phyloP scores from a whole-genome alignment of 1,284 basidiomycete species.

The Microbotryomycetes sp. region DNA sequence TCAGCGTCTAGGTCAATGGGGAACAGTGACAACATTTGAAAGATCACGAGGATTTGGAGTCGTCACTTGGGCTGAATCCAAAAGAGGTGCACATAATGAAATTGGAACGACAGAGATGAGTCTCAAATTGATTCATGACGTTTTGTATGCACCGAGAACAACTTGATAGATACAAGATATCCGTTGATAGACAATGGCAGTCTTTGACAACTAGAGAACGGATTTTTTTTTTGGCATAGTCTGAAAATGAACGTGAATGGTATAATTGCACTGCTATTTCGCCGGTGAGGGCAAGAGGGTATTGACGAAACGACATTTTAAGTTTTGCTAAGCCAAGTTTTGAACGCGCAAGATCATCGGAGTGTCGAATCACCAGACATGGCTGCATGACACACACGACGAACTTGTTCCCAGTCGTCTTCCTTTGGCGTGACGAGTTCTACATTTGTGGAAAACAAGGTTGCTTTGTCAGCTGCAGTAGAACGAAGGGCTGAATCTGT shows the following conservation, averaged over 20 bases:
- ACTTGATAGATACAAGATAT: too few relatives aligned
- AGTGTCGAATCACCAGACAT: too few relatives aligned
- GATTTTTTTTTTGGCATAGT: too few relatives aligned
- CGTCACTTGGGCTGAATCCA: slow-evolving; percentile 45
- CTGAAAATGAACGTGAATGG: too few relatives aligned
- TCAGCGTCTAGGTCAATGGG: slow-evolving; percentile 53
- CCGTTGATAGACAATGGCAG: too few relatives aligned
- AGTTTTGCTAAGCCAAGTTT: too few relatives aligned
- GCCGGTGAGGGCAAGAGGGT: too few relatives aligned
- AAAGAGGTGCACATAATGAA: slow-evolving; percentile 58
- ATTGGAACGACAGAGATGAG: slow-evolving; percentile 64
- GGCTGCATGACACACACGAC: slow-evolving; percentile 17
- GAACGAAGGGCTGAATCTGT: slow-evolving; percentile 12
- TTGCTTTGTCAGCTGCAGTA: not conserved
- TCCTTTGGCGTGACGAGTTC: slow-evolving; percentile 26
- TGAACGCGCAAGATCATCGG: too few relatives aligned
- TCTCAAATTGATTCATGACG: slow-evolving; percentile 55
- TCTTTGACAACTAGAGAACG: too few relatives aligned
- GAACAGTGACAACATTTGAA: slow-evolving; percentile 53
- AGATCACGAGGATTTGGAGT: slow-evolving; percentile 37
- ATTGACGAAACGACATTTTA: too few relatives aligned
- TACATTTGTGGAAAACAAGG: not conserved
- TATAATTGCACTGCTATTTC: too few relatives aligned
- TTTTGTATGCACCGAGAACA: not conserved
- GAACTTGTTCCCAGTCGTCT: slow-evolving; percentile 32